Base-by-base conservation (phyloP, 1,139 yeast genomes). In the Sugiyamaella grinbergsii region DNA sequence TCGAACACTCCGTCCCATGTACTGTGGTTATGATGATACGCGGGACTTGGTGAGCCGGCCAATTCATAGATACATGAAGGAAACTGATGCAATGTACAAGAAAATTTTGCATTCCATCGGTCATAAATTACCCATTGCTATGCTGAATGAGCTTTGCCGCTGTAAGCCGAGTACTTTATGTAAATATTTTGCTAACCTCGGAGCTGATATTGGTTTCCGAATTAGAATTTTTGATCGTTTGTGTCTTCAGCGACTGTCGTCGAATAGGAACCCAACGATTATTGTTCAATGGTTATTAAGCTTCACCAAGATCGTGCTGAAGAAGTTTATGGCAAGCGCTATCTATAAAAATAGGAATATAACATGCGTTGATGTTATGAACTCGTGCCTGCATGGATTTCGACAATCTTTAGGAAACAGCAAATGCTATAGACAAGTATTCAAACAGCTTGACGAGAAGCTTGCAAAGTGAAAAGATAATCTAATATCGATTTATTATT, bases 1-100 rank as follows among this genome's bases (percentile, higher is more conserved):
- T 22, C 23, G 41, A 3, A 47, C 54, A 19, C 47, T 58, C 15
- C 54, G 52, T 22, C 60, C 59, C 5, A 34, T 36, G n/a, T 15
- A 44, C 22, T 29, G 11, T 11, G 19, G 20, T 6, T 1, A 20
- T n/a, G 22, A 10, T 2, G 16, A 34, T 13, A 15, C 7, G 4
- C 5, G 20, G 6, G 36, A 26, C 6, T 4, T 33, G 7, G 47
- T 22, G 19, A 34, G 18, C 8, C 10, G n/a, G 10, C 34, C 41
- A 1, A 26, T 43, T 23, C 31, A 43, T 29, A n/a, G 38, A 11
- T 8, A 31, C 8, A 23, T 11, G 13, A 28, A 18, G 6, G 19
- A 43, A 19, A 29, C 36, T 8, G 22, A 24, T 3, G 20, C 22
- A 19, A 20, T 38, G 29, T 34, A 24, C 10, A 10, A 20, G 6